phyloP scores from a whole-genome alignment of 306 rosid genomes.

The Parietaria judaica region DNA sequence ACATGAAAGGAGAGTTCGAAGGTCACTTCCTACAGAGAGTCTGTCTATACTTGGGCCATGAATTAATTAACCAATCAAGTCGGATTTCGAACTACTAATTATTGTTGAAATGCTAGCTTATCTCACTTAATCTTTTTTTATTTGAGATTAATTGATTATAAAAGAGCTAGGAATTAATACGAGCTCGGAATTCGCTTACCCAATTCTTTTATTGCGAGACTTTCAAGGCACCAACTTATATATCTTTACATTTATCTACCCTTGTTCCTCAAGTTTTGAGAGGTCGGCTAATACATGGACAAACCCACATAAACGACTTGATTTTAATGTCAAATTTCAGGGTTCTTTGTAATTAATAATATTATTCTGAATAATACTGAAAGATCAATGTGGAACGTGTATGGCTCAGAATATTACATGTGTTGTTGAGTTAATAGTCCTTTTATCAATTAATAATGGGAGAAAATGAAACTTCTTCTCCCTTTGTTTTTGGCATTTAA shows the following conservation, averaged over 20 bases:
- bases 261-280: conserved; percentile 1
- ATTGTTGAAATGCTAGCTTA: background rate
- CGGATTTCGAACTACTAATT: background rate
- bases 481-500: too few relatives aligned
- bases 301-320: background rate
- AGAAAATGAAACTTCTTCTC: background rate
- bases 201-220: background rate
- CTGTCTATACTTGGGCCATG: background rate
- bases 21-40: background rate
- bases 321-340: too few relatives aligned
- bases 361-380: background rate
- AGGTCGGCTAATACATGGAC: background rate
- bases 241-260: background rate
- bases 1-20: background rate
- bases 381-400: background rate
- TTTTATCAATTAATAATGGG: background rate
- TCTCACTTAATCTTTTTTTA: background rate
- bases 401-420: background rate
- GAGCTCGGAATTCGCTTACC: background rate
- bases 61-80: background rate
- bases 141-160: background rate
- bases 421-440: background rate
- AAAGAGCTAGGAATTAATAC: background rate
- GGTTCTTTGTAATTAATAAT: too few relatives aligned
- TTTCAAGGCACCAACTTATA: background rate